Evolutionary conservation across 2,329 filamentous ascomycete species (phyloP), one percentile per base, ranked within the genome.

Genomic region (Tolypocladium paradoxum): DNA sequence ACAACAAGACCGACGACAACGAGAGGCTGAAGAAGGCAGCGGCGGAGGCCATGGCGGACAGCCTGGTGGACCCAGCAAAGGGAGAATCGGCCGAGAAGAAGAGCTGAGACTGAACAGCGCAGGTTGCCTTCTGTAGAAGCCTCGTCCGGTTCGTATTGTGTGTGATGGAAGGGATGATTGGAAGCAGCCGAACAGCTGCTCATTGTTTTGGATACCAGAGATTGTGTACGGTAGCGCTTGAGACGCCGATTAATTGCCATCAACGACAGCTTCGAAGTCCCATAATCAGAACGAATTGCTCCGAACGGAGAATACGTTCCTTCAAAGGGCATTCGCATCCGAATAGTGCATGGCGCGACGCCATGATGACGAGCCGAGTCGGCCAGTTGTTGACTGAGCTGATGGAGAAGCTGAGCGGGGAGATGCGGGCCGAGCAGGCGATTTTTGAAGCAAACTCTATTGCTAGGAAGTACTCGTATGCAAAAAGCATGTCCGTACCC

Each of bases 21-120:
- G 85, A 83, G 63, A 78, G 77, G 62, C 67, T 84, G 62, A 86
- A 84, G 73, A 79, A 84, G 67, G 83, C 81, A 2, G 82, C 85
- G 29, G 77, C 78, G 12, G 78, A 81, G 64, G 78, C 78, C 16
- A 82, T 82, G 78, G 70, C 76, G 11, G 78, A 81, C 38, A 80
- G 72, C 56, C 62, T 82, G 54, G 75, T 79, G 40, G 72, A 74
- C 40, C 50, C 61, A 12, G 59, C 62, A 22, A 67, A 72, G 57
- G 68, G 67, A 57, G 62, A 61, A 14, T 54, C 62, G 20, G 58
- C 61, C 6, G 61, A 61, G 34, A 71, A 70, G 64, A 73, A 68
- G 65, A 64, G 61, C 54, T 70, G 62, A 54, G 27, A 7, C 24
- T 24, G 24, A 29, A n/a, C n/a, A n/a, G n/a, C n/a, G n/a, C n/a